Base-by-base conservation (phyloP, 345 rosid genomes). In the Jatropha curcas region DNA sequence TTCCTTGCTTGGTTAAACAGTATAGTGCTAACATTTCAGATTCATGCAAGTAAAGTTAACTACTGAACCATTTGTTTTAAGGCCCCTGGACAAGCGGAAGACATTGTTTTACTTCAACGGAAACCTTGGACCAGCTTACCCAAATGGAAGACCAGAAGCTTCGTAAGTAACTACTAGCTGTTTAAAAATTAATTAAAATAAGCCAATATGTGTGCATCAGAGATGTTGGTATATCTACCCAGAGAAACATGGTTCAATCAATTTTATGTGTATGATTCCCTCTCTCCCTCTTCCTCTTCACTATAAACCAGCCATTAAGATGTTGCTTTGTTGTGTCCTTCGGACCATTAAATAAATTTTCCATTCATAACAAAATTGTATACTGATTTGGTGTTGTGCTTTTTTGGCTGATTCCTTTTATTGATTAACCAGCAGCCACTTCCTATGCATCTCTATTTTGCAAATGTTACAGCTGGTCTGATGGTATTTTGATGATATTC, bases 41-140 rank as follows among this genome's bases (percentile, higher is more conserved):
- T 34, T 57, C 67, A 60, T 66, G 55, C 9, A 37, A 60, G 35
- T 34, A 55, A 66, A 68, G 46, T 28, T 52, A 71, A 30, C 27
- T 24, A 53, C 37, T 65, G 37, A 51, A 24, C 57, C 12, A 11
- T 65, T 77, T 68, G 12, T 82, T 65, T 71, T 65, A 75, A 94
- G 98, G 87, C 86, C 98, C 51, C 76, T 81, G 67, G 96, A 91
- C 79, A 74, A 79, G 82, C 88, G 99, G 69, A 91, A 87, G 80
- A 91, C 83, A 53, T 77, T 95, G 58, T 95, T 95, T 79, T 92
- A 81, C 86, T 95, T 95, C 83, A 95, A 95, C 75, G 99, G 99
- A 62, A 95, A 95, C 82, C 92, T 95, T 16, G 99, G 99, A 79
- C 92, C 94, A 55, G 98, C 92, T 62, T 95, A 92, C 62, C 74